phyloP scores from a whole-genome alignment of 768 basidiomycete genomes.

The Termitomyces sp. region DNA sequence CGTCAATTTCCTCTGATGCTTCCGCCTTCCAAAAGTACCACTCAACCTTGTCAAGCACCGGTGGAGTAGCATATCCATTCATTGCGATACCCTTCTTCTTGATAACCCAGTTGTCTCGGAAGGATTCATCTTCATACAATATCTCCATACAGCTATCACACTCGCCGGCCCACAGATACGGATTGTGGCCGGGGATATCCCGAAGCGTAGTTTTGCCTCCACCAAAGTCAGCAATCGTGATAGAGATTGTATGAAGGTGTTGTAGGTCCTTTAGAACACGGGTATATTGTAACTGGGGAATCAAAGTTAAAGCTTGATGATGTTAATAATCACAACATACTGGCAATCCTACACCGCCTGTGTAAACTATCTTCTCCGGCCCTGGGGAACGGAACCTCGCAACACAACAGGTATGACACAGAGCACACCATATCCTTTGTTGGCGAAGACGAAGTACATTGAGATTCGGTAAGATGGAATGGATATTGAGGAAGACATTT shows the following conservation, averaged over 20 bases:
- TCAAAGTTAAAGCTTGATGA: not conserved
- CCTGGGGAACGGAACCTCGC: slow-evolving; percentile 20
- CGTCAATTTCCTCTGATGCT: slow-evolving; percentile 12
- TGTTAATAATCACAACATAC: slow-evolving; percentile 16
- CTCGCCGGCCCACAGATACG: slow-evolving; percentile 30
- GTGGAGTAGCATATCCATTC: slow-evolving; percentile 19
- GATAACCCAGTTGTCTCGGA: slow-evolving; percentile 23
- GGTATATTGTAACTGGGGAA: slow-evolving; percentile 26
- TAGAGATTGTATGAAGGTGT: slow-evolving; percentile 23
- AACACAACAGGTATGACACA: slow-evolving; percentile 26
- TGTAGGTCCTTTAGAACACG: slow-evolving; percentile 17
- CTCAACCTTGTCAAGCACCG: slow-evolving; percentile 22
- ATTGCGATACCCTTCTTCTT: slow-evolving; percentile 20
- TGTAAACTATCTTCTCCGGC: slow-evolving; percentile 22
- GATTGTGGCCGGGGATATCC: slow-evolving; percentile 13
- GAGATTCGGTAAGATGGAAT: slow-evolving; percentile 18
- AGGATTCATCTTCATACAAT: slow-evolving; percentile 26
- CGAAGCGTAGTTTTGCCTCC: slow-evolving; percentile 13
- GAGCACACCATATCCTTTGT: slow-evolving; percentile 26
- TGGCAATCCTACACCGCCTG: slow-evolving; percentile 27
- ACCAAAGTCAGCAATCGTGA: slow-evolving; percentile 23
- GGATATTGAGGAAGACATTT: slow-evolving; percentile 17
- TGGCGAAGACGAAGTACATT: slow-evolving; percentile 20
- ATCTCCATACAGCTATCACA: slow-evolving; percentile 30
- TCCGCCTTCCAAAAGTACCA: slow-evolving; percentile 23